phyloP scores from a whole-genome alignment of 2,329 filamentous ascomycete genomes.

The Myriosclerotinia scirpicola region DNA sequence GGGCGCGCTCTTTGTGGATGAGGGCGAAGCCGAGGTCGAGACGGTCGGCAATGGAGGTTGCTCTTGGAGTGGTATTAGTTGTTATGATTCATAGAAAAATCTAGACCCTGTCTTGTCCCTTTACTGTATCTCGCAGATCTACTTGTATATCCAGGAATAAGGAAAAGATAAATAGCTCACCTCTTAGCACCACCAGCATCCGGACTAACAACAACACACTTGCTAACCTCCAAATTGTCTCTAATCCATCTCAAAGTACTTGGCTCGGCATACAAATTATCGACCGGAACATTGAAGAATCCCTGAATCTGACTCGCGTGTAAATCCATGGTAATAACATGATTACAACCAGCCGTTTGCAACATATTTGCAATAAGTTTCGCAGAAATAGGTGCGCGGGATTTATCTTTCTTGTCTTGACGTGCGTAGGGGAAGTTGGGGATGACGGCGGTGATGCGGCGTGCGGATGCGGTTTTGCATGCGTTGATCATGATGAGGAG shows the following conservation, averaged over 20 bases:
- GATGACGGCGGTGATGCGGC: constrained; percentile 91
- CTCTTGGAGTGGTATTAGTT: constrained; percentile 47
- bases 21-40: constrained; percentile 88
- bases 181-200: constrained; percentile 94
- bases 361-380: constrained; percentile 98
- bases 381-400: constrained; percentile 91
- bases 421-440: constrained; percentile 96
- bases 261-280: constrained; percentile 89
- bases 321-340: constrained; percentile 94
- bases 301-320: constrained; percentile 93
- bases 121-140: not conserved
- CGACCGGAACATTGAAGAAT: constrained; percentile 81
- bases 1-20: constrained; percentile 93
- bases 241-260: constrained; percentile 89
- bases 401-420: constrained; percentile 97
- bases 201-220: constrained; percentile 91
- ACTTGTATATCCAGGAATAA: not conserved
- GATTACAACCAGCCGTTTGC: constrained; percentile 88
- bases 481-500: constrained; percentile 98
- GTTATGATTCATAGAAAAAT: not conserved
- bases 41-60: constrained; percentile 88
- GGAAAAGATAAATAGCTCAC: constrained; percentile 43
- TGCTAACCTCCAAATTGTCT: constrained; percentile 76
- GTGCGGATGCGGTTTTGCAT: constrained; percentile 80
- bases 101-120: too few species aligned